Evolutionary conservation across 2,329 filamentous ascomycete genomes (phyloP), one percentile per base, ranked within the genome.

Genomic region (Xylaria sp.): DNA sequence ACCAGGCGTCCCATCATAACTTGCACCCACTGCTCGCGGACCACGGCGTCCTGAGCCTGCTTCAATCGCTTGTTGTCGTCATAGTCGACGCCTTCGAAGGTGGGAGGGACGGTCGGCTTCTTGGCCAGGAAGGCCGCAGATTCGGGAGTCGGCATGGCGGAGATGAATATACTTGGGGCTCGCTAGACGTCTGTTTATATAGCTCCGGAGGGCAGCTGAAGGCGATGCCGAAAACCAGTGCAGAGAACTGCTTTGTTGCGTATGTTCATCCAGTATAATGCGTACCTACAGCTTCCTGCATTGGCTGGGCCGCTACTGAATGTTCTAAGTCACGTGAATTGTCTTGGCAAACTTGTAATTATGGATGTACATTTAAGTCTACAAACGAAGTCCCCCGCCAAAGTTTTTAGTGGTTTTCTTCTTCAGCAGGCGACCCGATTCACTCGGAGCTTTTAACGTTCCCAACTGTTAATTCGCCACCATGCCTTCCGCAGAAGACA

Each of bases 1-100:
- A 96, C 91, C 71, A 96, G 83, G 69, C 93, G 86, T 66, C 91
- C 91, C 93, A 94, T 96, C 93, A 96, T 96, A 79, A 91, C 90
- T 79, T 89, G 90, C 68, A 96, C 92, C 93, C 93, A 96, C 84
- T 96, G 93, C 83, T 96, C 93, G 71, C 92, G 87, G 75, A 96
- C 88, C 65, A 96, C 87, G 72, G 92, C 87, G 80, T 96, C 93
- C 80, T 95, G 92, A 62, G 93, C 93, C 69, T 90, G 89, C 85
- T 95, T 96, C 79, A 96, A 85, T 74, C 89, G 88, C 79, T 88
- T 89, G 79, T 90, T 93, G 83, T 96, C 91, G 73, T 94, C 90
- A 83, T 91, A 96, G 84, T 95, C 91, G 78, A 96, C 93, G 73
- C 93, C 93, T 76, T 94, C 92, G 80, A 96, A 96, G 67, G 91